A percentile compares a stretch with the other conserved stretches of the same genome.
These are phyloP conservation scores for Cyclocybe aegerita DNA, from an alignment of 768 basidiomycete species.

Conservation along the genomic window DNA sequence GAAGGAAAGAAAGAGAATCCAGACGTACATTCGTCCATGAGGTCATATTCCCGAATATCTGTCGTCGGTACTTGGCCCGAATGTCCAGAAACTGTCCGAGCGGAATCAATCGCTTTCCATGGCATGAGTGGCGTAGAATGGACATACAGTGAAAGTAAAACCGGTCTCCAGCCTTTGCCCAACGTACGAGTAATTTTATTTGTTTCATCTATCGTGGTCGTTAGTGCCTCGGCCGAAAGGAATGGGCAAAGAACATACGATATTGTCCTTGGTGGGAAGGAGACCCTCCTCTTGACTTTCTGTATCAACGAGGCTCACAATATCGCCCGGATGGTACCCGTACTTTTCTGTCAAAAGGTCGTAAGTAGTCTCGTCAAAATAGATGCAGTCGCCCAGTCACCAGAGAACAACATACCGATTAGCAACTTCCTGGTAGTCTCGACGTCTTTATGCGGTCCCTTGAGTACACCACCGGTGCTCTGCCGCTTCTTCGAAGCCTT, in stretches of 20 bases:
- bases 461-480: neutral
- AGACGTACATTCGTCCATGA: constrained; percentile 1
- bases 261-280: neutral
- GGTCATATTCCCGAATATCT: neutral
- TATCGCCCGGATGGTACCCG: constrained; percentile 1
- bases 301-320: constrained; percentile 1
- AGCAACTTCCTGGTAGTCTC: constrained; percentile 1
- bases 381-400: neutral
- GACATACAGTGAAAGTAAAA: constrained; percentile 6
- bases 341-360: neutral
- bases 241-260: neutral
- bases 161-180: neutral
- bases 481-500: too few species aligned
- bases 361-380: neutral
- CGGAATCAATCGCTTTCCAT: neutral
- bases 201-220: too few species aligned
- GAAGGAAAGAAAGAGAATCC: neutral
- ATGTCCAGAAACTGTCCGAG: neutral
- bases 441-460: constrained; percentile 5
- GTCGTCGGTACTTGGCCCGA: constrained; percentile 1
- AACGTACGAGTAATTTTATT: neutral
- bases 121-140: neutral
- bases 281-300: neutral
- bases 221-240: too few species aligned
- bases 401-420: neutral